A percentile compares a stretch with the other conserved stretches of the same genome.
These are phyloP conservation scores for Aspergillus leporis DNA, from an alignment of 495 filamentous ascomycete species.

Conservation along the genomic window DNA sequence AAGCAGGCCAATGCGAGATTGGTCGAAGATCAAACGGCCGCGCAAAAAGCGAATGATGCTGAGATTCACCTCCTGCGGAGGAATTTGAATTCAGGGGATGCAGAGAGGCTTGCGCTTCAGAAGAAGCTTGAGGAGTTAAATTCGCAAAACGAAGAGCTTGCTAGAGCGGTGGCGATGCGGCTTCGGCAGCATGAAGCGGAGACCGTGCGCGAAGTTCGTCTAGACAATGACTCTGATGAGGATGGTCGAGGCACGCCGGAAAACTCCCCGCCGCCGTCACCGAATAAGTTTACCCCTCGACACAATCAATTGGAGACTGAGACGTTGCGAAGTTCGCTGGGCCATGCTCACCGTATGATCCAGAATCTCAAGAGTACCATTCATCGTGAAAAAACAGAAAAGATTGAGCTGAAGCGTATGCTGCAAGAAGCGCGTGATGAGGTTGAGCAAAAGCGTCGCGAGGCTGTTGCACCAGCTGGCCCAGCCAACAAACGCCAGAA, in stretches of 20 bases:
- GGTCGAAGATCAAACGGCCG: slow-evolving; percentile 70
- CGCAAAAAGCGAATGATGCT: slow-evolving; percentile 81
- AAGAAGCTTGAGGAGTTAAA: slow-evolving; percentile 82
- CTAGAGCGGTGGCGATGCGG: slow-evolving; percentile 73
- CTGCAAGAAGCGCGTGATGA: slow-evolving; percentile 95
- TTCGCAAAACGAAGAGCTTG: slow-evolving; percentile 85
- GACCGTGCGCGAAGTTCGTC: slow-evolving; percentile 53
- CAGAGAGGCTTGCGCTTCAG: slow-evolving; percentile 71
- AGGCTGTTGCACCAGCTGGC: slow-evolving; percentile 47
- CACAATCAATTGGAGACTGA: slow-evolving; percentile 90
- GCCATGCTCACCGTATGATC: slow-evolving; percentile 94
- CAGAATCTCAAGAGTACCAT: slow-evolving; percentile 92
- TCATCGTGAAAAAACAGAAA: slow-evolving; percentile 96
- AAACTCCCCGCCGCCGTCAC: slow-evolving; percentile 85
- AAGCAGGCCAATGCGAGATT: slow-evolving; percentile 75
- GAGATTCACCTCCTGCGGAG: slow-evolving; percentile 79
- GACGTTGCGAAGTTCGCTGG: slow-evolving; percentile 87
- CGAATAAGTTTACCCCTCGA: slow-evolving; percentile 84
- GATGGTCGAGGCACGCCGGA: slow-evolving; percentile 77
- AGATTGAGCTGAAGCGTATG: slow-evolving; percentile 92
- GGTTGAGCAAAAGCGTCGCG: slow-evolving; percentile 72
- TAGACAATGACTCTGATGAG: slow-evolving; percentile 64
- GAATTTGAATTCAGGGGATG: slow-evolving; percentile 69
- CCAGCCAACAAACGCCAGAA: slow-evolving; percentile 64
- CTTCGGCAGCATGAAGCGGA: slow-evolving; percentile 66